Conservation (phyloP, 495 filamentous ascomycete genomes). For the Talaromyces liani region DNA sequence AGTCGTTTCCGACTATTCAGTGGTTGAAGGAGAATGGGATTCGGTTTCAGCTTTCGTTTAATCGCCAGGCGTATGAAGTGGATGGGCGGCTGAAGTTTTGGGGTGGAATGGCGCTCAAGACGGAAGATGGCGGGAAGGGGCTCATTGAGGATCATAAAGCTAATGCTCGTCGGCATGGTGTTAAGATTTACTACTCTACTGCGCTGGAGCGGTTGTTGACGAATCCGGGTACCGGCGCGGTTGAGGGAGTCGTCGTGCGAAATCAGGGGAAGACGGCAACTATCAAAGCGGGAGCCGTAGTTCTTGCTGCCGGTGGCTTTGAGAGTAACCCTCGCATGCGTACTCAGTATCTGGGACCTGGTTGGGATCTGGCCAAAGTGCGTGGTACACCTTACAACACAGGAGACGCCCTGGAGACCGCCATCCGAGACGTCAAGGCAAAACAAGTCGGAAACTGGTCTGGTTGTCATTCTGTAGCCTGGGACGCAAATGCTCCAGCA, state of each 20-base stretch:
- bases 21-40: constrained; percentile 49
- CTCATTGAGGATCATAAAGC: constrained; percentile 39
- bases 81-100: constrained; percentile 51
- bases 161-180: constrained; percentile 32
- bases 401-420: constrained; percentile 44
- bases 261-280: constrained; percentile 15
- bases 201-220: constrained; percentile 32
- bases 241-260: constrained; percentile 10
- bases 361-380: constrained; percentile 53
- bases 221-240: constrained; percentile 25
- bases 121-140: constrained; percentile 50
- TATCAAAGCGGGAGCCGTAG: constrained; percentile 32
- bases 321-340: constrained; percentile 49
- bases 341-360: constrained; percentile 49
- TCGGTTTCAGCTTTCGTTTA: constrained; percentile 50
- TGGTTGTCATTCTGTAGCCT: constrained; percentile 53
- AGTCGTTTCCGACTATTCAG: constrained; percentile 38
- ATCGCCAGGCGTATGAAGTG: constrained; percentile 52
- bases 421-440: constrained; percentile 39
- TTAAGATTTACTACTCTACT: constrained; percentile 35
- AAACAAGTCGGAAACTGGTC: constrained; percentile 49
- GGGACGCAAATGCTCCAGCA: constrained; percentile 51
- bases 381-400: constrained; percentile 56
- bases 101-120: constrained; percentile 51
- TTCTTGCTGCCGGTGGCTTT: constrained; percentile 57